Conservation (phyloP, 2,329 filamentous ascomycete genomes). For the Colletotrichum sp. region DNA sequence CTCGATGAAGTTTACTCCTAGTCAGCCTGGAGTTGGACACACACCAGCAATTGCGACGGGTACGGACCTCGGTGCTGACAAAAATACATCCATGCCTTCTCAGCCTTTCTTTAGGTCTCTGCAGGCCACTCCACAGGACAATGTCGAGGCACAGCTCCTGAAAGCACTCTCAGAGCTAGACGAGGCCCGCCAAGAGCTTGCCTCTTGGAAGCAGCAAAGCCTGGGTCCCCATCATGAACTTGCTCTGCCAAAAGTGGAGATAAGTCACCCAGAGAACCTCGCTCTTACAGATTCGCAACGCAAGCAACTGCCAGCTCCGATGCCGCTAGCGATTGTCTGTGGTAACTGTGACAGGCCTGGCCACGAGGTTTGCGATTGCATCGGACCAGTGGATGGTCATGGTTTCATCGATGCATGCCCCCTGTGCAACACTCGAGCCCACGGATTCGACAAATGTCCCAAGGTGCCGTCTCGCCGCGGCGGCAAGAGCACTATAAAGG, state of each 20-base stretch:
- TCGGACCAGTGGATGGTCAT: neutral
- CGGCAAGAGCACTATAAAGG: neutral
- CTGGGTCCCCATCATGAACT: neutral
- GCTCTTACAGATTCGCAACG: neutral
- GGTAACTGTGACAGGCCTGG: neutral
- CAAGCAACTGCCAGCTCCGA: neutral
- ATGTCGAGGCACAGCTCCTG: neutral
- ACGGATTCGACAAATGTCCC: neutral
- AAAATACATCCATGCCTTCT: neutral
- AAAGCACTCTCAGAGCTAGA: neutral
- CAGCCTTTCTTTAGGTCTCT: neutral
- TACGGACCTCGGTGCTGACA: neutral
- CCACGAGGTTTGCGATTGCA: neutral
- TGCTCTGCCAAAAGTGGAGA: neutral
- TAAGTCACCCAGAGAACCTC: neutral
- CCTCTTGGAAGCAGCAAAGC: neutral
- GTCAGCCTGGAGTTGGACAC: neutral
- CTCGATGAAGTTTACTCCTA: neutral
- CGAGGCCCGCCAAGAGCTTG: neutral
- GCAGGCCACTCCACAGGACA: neutral
- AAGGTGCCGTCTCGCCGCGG: neutral
- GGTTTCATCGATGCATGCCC: conserved; percentile 4
- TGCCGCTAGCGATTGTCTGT: neutral
- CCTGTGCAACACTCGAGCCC: neutral
- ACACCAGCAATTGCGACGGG: neutral